Conservation (phyloP, 768 basidiomycete genomes). For the Amyloporia xantha region DNA sequence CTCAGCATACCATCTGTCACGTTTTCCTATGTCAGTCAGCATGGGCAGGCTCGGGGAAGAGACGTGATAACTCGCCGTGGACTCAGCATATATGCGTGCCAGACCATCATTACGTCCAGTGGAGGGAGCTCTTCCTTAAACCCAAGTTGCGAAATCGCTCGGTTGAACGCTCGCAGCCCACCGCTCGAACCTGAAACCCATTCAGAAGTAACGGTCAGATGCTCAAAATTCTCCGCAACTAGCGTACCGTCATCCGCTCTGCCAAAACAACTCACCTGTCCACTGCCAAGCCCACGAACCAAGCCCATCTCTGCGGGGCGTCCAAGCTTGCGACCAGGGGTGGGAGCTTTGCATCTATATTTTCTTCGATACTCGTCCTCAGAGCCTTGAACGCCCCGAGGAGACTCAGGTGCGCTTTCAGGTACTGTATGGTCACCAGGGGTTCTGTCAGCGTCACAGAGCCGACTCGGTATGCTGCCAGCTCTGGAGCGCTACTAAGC, state of each 20-base stretch:
- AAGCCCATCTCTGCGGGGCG: conserved; percentile 27
- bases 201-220: too few relatives aligned
- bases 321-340: conserved; percentile 20
- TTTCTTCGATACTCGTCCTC: conserved; percentile 22
- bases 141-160: conserved; percentile 19
- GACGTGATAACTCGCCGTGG: conserved; percentile 31
- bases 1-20: conserved; percentile 19
- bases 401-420: conserved; percentile 30
- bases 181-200: conserved; percentile 26
- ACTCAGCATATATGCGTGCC: conserved; percentile 36
- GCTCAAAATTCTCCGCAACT: too few relatives aligned
- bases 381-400: conserved; percentile 29
- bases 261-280: conserved; percentile 32
- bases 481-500: too few relatives aligned
- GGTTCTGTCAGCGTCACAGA: neutral
- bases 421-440: conserved; percentile 19
- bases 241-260: too few relatives aligned
- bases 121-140: conserved; percentile 26
- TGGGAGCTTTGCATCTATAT: conserved; percentile 24
- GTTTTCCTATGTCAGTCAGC: too few relatives aligned
- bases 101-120: conserved; percentile 36
- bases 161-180: conserved; percentile 25
- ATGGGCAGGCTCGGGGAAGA: neutral
- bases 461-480: neutral
- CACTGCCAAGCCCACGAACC: conserved; percentile 34